A percentile compares a stretch with the other conserved stretches of the same genome.
Conservation (phyloP, 73 alveolate species). For the Paramecium bursaria region DNA sequence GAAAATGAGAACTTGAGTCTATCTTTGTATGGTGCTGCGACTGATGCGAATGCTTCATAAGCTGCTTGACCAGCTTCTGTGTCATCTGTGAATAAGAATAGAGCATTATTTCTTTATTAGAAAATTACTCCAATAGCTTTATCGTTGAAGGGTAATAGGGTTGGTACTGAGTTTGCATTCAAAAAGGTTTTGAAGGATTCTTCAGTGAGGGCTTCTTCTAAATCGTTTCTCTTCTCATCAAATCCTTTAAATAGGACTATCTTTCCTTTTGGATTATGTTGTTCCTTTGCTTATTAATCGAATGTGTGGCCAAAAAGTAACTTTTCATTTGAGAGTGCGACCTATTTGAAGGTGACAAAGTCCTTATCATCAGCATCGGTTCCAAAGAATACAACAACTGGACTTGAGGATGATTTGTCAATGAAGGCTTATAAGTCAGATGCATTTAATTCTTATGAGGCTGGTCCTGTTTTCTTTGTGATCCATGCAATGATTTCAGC, state of each 20-base stretch:
- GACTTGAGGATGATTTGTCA: conserved; percentile 50
- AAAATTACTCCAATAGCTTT: conserved; percentile 89
- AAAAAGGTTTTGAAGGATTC: conserved; percentile 76
- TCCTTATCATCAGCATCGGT: conserved; percentile 74
- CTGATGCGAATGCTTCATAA: conserved; percentile 76
- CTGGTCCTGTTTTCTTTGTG: conserved; percentile 90
- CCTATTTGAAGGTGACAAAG: conserved; percentile 77
- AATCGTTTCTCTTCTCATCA: conserved; percentile 83
- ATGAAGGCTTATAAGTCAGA: conserved; percentile 73
- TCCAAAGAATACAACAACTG: conserved; percentile 56
- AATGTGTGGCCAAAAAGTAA: conserved; percentile 80
- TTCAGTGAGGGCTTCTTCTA: conserved; percentile 75
- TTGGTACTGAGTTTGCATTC: conserved; percentile 80
- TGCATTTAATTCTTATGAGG: conserved; percentile 78
- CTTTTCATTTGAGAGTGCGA: conserved; percentile 82
- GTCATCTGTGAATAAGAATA: conserved; percentile 86
- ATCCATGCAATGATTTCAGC: conserved; percentile 92
- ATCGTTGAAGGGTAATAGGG: conserved; percentile 88
- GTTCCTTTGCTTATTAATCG: conserved; percentile 71
- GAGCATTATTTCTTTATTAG: conserved; percentile 83
- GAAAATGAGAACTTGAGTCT: conserved; percentile 80
- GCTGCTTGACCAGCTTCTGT: conserved; percentile 75
- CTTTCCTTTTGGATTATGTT: conserved; percentile 73
- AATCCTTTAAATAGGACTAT: conserved; percentile 82
- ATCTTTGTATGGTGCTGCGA: conserved; percentile 83